A percentile compares a stretch with the other conserved stretches of the same genome.
Evolutionary conservation across 768 basidiomycete genomes (phyloP).

Genomic region (Lepiota brunneoincarnata): DNA sequence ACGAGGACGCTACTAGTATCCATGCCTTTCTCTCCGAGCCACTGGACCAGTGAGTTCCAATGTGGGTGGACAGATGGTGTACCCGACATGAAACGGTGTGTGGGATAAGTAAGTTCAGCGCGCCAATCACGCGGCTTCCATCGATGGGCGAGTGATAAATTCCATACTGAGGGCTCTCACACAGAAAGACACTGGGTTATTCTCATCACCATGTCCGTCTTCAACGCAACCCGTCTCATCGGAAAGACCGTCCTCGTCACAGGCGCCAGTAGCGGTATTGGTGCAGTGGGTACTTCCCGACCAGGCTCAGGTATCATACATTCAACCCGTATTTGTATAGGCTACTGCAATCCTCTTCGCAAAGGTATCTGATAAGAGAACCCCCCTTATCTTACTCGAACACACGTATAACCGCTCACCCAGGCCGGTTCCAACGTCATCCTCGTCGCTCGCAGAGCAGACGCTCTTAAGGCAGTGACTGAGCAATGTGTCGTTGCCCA

Average conservation of each 20-base stretch:
- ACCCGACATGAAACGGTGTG: too few relatives aligned
- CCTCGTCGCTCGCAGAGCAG: slow-evolving; percentile 74
- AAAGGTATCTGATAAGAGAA: slow-evolving; percentile 47
- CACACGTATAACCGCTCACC: not conserved
- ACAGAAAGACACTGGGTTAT: not conserved
- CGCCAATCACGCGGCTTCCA: slow-evolving; percentile 20
- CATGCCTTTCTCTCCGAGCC: slow-evolving; percentile 52
- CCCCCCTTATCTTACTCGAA: not conserved
- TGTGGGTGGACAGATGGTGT: slow-evolving; percentile 21
- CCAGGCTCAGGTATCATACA: not conserved
- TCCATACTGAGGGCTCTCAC: not conserved
- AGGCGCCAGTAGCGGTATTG: slow-evolving; percentile 88
- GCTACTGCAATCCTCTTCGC: slow-evolving; percentile 89
- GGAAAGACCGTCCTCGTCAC: slow-evolving; percentile 88
- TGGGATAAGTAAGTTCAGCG: slow-evolving; percentile 16
- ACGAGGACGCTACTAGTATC: slow-evolving; percentile 43
- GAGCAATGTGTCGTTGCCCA: slow-evolving; percentile 68
- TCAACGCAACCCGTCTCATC: slow-evolving; percentile 75
- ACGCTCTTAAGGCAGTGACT: slow-evolving; percentile 68
- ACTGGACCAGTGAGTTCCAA: slow-evolving; percentile 50
- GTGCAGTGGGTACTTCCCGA: slow-evolving; percentile 56
- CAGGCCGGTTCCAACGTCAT: slow-evolving; percentile 88
- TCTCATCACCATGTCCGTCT: slow-evolving; percentile 59
- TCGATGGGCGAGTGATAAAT: not conserved
- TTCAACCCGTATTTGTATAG: slow-evolving; percentile 31